Evolutionary conservation across 2,329 filamentous ascomycete genomes (phyloP), one percentile per base, ranked within the genome.

Genomic region (Pseudogymnoascus verrucosus): DNA sequence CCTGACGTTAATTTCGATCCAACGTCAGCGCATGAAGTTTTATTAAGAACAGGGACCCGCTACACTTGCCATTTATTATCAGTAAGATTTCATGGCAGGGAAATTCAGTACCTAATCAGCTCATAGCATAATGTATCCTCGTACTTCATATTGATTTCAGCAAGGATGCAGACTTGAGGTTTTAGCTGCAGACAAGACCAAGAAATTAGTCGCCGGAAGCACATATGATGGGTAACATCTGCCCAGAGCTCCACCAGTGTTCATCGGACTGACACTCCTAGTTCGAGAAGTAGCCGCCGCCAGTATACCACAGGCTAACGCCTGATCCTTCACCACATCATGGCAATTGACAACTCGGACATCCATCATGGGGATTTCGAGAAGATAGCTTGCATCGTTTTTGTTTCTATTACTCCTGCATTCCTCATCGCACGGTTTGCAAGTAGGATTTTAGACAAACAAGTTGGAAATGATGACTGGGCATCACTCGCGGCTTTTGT

Each of bases 301-400:
- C 39, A 42, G 19, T 2, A 11, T 5, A 42, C 4, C 39, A 11
- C 39, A 42, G 39, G 39, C 39, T 19, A 16, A 19, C 8, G 10
- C 39, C 39, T 2, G 16, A 42, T 21, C 39, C 19, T 42, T 21
- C 39, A 42, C 16, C 8, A n/a, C 10, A 42, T 21, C n/a, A 63
- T 64, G 61, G 62, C 61, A 16, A 34, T 57, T 37, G 66, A 64
- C 39, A 63, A 34, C 40, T 67, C 66, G 28, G 64, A 67, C 37
- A 59, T 66, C 59, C 36, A 65, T 37, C 65, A 66, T 61, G 65
- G 63, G n/a, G 57, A 66, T 40, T 66, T 60, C 11, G 65, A 66
- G 59, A 47, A 57, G 51, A 60, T 26, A 40, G 65, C 65, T 4
- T 65, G 64, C 36, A 42, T 66, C 7, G 40, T 66, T 23, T 66